Conservation (phyloP, 176 grass and related monocot species). For the Aegilops umbellulata region DNA sequence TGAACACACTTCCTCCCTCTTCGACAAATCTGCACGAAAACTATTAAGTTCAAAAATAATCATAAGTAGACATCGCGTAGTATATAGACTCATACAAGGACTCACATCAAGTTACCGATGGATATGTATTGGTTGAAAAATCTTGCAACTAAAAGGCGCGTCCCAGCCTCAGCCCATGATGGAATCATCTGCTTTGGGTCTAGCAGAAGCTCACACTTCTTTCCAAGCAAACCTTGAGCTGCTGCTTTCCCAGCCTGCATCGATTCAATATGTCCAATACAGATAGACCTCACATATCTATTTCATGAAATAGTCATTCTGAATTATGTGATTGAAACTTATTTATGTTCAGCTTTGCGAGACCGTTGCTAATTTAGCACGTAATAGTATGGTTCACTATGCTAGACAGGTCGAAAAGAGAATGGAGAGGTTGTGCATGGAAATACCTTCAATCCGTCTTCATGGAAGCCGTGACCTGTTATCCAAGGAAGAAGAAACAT, state of each 20-base stretch:
- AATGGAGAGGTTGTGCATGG: neutral
- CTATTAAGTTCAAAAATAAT: neutral
- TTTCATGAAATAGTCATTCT: neutral
- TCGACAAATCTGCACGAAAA: neutral
- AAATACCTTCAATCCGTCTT: constrained; percentile 4
- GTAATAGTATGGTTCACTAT: neutral
- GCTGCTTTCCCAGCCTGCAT: neutral
- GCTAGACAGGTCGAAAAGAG: neutral
- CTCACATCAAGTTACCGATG: constrained; percentile 11
- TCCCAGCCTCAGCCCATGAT: neutral
- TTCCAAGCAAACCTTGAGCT: constrained; percentile 3
- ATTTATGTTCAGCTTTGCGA: neutral
- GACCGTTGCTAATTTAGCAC: neutral
- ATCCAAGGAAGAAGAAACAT: neutral
- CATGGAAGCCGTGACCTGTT: neutral
- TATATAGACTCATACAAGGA: neutral
- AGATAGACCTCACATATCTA: neutral
- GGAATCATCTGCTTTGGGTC: neutral
- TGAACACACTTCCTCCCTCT: constrained; percentile 9
- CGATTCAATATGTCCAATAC: neutral
- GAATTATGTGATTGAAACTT: neutral
- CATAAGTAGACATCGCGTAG: neutral
- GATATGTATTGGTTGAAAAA: neutral
- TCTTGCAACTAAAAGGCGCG: neutral
- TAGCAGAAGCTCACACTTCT: neutral